Evolutionary conservation across 2,329 filamentous ascomycete species (phyloP).

Genomic region (Fusarium bulbicola): DNA sequence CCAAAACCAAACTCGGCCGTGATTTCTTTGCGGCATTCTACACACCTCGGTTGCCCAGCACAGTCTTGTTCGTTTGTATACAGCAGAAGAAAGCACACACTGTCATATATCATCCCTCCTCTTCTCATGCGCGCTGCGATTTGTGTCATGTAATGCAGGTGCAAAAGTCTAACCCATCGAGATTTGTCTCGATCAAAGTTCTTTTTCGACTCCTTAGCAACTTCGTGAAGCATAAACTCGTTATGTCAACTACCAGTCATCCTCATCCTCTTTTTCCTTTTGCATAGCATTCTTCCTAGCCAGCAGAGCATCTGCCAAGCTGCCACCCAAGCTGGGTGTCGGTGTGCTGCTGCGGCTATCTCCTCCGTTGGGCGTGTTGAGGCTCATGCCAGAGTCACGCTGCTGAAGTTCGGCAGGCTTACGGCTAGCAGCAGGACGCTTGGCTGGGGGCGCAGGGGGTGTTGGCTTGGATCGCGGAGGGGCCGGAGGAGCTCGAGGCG

Average conservation of each 20-base stretch:
- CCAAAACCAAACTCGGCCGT: slow-evolving; percentile 41
- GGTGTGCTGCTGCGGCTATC: slow-evolving; percentile 76
- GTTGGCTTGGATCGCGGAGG: slow-evolving; percentile 73
- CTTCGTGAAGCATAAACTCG: slow-evolving; percentile 40
- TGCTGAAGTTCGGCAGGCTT: slow-evolving; percentile 76
- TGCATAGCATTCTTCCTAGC: slow-evolving; percentile 81
- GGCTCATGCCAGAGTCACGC: slow-evolving; percentile 75
- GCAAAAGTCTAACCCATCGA: slow-evolving; percentile 18
- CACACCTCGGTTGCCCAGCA: slow-evolving; percentile 39
- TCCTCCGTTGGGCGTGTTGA: slow-evolving; percentile 64
- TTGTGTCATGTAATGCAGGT: slow-evolving; percentile 12
- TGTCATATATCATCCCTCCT: slow-evolving; percentile 17
- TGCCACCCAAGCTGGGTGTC: slow-evolving; percentile 75
- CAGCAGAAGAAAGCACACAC: slow-evolving; percentile 26
- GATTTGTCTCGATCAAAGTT: slow-evolving; percentile 23
- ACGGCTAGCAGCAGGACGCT: slow-evolving; percentile 76
- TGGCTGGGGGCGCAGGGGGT: slow-evolving; percentile 81
- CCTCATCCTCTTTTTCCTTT: slow-evolving; percentile 72
- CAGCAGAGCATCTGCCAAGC: slow-evolving; percentile 80
- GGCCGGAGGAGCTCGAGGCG: slow-evolving; percentile 71
- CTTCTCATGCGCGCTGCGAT: slow-evolving; percentile 25
- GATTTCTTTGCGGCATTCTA: slow-evolving; percentile 21
- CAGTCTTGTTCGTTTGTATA: slow-evolving; percentile 42
- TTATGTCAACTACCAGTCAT: slow-evolving; percentile 67
- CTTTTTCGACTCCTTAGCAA: slow-evolving; percentile 22